Base-by-base conservation (phyloP, 2,329 filamentous ascomycete species). In the Botrytis galanthina region DNA sequence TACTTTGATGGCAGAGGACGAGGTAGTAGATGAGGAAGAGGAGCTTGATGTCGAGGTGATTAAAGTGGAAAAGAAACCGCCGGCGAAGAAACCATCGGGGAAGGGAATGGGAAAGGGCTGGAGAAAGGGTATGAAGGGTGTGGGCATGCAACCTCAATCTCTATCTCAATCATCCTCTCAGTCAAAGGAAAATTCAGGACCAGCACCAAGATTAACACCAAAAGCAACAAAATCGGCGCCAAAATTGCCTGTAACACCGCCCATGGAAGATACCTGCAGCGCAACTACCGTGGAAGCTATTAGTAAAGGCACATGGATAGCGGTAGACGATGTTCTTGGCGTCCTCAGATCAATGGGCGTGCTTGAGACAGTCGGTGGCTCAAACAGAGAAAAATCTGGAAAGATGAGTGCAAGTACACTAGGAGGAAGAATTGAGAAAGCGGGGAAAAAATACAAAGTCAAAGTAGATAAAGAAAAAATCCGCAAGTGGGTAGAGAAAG, bases 301-400 rank as follows among this genome's bases (percentile, higher is more conserved):
- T 79, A 93, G 93, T 71, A 85, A 88, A 67, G 90, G 88, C 57
- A 97, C 94, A 0, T 97, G 93, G 85, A 97, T 98, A 81, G 86
- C 92, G 73, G 87, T 88, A 0, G 95, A 98, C 61, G 95, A 98
- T 82, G 93, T 95, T 73, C 87, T 97, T 61, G 85, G 85, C 0
- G 90, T 94, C 37, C 84, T 98, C 71, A 89, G 92, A 74, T 91
- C 93, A 73, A 97, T 98, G 93, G 90, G 88, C 14, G 84, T 96
- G 51, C 85, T 92, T 66, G 82, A 90, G 82, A 85, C 91, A 79
- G 87, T 85, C 77, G 87, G 84, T 80, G 84, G 10, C 18, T 14
- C 26, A 14, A 51, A 66, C 8, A 67, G 20, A 22, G 59, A 16
- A 77, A 87, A 84, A 80, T 81, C 81, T 84, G 84, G 3, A 75